These are phyloP conservation scores for Chenopodium quinoa DNA, from an alignment of 148 eudicot species.

Conservation along the genomic window DNA sequence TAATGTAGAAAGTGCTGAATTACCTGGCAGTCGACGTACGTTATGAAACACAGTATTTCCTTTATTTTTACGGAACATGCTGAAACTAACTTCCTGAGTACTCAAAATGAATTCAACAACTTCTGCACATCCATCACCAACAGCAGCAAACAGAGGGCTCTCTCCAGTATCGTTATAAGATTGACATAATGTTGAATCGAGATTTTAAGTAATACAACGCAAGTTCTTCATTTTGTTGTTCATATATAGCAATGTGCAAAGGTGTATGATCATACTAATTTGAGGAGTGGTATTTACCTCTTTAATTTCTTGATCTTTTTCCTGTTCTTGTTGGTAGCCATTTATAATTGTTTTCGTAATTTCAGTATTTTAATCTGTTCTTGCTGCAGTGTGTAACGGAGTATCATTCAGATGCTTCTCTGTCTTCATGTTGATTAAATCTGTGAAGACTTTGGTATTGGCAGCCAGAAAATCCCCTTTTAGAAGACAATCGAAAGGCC, in stretches of 20 bases:
- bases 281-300: neutral
- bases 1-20: no score
- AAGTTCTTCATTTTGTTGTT: neutral
- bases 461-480: neutral
- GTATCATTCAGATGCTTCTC: neutral
- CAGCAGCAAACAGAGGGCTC: slow-evolving; percentile 12
- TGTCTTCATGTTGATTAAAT: neutral
- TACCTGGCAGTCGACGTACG: no score
- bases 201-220: neutral
- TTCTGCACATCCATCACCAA: neutral
- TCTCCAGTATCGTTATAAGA: neutral
- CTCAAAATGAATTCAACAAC: slow-evolving; percentile 4
- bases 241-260: neutral
- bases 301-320: no score
- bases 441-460: neutral
- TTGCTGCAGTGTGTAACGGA: slow-evolving; percentile 18
- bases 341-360: neutral
- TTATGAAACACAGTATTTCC: slow-evolving; percentile 10
- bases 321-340: neutral
- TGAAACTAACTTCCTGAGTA: neutral
- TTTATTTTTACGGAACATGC: neutral
- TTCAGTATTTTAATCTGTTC: neutral
- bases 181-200: neutral
- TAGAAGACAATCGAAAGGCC: neutral
- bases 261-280: slow-evolving; percentile 1